Base-by-base conservation (phyloP, 805 yeast species). In the Sungouiozyma intestinalis region DNA sequence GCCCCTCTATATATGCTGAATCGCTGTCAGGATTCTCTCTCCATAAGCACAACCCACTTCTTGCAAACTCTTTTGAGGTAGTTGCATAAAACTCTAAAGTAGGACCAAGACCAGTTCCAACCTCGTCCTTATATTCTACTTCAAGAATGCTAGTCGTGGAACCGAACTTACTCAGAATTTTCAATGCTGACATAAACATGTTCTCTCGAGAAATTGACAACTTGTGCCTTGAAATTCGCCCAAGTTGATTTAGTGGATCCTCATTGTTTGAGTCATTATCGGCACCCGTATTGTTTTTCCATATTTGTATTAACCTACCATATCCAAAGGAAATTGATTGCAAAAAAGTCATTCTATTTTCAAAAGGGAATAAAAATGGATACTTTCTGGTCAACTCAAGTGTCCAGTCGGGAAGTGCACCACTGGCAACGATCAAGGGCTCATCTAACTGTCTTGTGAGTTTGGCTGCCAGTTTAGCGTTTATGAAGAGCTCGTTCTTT, bases 51-150 rank as follows among this genome's bases (percentile, higher is more conserved):
- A 80, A 62, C 20, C 68, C 69, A 40, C 69, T 71, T 48, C 66
- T 70, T 1, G 81, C 66, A 57, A 90, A 86, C 48, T 80, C 87
- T 43, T 69, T 76, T 0, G 96, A 86, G 2, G 85, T 86, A 14
- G 71, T 67, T 0, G 97, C 78, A 55, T 86, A 90, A 55, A 92
- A 90, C 61, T 90, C 98, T 48, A 88, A 67, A 0, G 98, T 90
- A 3, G 98, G 98, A 0, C 98, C 98, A 36, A 87, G 65, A 0
- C 98, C 98, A 0, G 95, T 81, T n/a, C 97, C 98, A 5, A 73
- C 95, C 58, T 90, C 98, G 49, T 81, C 87, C 48, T 72, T 77
- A 53, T 83, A 90, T 57, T 88, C 95, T 43, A 92, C 79, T 52
- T 90, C 97, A 17, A 90, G 64, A 3, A 84, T 68, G 21, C 86